Percentiles rank a stretch among this genome's conserved stretches.
These are phyloP conservation scores for Pseudopithomyces maydicus DNA, from an alignment of 2,329 filamentous ascomycete species.

Conservation along the genomic window DNA sequence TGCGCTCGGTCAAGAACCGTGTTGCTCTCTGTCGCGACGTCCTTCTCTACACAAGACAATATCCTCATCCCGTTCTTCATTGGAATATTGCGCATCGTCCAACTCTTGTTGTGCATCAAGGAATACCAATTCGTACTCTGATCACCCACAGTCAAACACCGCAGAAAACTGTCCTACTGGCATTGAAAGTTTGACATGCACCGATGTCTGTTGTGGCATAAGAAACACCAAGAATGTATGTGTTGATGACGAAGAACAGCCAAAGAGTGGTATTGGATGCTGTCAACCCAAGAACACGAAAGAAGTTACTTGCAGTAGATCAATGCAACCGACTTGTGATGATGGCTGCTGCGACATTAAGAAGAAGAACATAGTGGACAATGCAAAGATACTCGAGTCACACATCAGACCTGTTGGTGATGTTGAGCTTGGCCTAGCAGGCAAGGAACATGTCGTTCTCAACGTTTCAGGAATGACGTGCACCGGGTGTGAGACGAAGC, in stretches of 20 bases:
- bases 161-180: neutral
- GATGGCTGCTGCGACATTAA: neutral
- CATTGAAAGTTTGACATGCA: neutral
- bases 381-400: neutral
- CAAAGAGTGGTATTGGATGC: neutral
- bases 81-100: slow-evolving; percentile 1
- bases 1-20: slow-evolving; percentile 8
- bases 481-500: slow-evolving; percentile 72
- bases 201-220: neutral
- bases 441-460: slow-evolving; percentile 62
- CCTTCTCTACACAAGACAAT: neutral
- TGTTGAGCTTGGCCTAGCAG: slow-evolving; percentile 28
- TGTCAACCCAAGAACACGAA: neutral
- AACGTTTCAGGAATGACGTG: slow-evolving; percentile 74
- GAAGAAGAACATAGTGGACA: neutral
- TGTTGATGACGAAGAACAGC: neutral
- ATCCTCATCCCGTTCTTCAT: neutral
- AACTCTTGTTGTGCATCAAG: slow-evolving; percentile 7
- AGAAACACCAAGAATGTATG: neutral
- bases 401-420: slow-evolving; percentile 5
- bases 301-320: neutral
- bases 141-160: no score
- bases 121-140: neutral
- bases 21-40: slow-evolving; percentile 5
- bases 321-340: neutral